Evolutionary conservation across 106 monocot genomes (phyloP).

Genomic region (Dendrobium catenatum): DNA sequence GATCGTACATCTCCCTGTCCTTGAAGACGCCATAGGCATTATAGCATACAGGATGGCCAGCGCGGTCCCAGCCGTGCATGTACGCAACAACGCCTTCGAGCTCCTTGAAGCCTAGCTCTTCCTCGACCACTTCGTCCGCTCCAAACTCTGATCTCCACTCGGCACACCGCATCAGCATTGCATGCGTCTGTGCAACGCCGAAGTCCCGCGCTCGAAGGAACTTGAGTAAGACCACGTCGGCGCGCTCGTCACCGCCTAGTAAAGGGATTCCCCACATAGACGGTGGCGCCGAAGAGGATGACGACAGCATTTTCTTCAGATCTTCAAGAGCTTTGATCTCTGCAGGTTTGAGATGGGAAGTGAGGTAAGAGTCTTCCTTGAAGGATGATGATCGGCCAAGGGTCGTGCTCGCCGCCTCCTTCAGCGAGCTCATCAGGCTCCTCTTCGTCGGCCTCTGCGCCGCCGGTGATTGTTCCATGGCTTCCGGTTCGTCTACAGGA

Average conservation of each 20-base stretch:
- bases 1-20: constrained; percentile 43
- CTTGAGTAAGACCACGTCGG: constrained; percentile 59
- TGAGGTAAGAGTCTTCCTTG: constrained; percentile 70
- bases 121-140: constrained; percentile 38
- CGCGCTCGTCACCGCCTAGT: constrained; percentile 27
- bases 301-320: constrained; percentile 26
- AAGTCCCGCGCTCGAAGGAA: constrained; percentile 64
- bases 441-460: constrained; percentile 21
- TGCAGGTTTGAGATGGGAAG: constrained; percentile 27
- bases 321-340: constrained; percentile 44
- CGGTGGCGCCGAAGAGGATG: constrained; percentile 15
- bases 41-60: constrained; percentile 61
- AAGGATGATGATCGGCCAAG: constrained; percentile 46
- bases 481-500: not conserved
- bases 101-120: constrained; percentile 66
- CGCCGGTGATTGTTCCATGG: constrained; percentile 2
- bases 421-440: constrained; percentile 32
- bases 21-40: constrained; percentile 66
- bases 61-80: constrained; percentile 56
- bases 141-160: constrained; percentile 44
- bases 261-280: constrained; percentile 31
- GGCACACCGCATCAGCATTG: constrained; percentile 39
- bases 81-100: constrained; percentile 59
- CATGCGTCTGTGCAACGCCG: constrained; percentile 34
- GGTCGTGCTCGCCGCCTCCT: constrained; percentile 34